Evolutionary conservation across 75 land plant genomes (phyloP).

Genomic region (Selaginella moellendorffii): DNA sequence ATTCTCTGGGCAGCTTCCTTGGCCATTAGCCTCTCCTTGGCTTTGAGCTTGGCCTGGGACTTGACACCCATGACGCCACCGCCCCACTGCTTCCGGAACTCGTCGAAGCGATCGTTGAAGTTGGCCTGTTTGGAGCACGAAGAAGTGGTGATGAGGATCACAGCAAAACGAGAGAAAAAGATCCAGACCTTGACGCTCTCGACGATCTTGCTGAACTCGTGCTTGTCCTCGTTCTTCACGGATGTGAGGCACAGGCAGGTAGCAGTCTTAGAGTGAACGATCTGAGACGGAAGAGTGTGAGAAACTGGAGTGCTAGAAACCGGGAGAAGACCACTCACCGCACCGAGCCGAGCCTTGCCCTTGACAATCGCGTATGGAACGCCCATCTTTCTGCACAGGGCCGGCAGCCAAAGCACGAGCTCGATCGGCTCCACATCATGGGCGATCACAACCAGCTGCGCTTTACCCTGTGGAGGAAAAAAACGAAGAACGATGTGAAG

Average conservation of each 20-base stretch:
- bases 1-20: slow-evolving; percentile 83
- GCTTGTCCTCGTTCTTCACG: slow-evolving; percentile 43
- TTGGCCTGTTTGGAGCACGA: slow-evolving; percentile 40
- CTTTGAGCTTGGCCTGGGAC: slow-evolving; percentile 81
- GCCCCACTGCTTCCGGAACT: slow-evolving; percentile 67
- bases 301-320: background rate
- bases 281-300: slow-evolving; percentile 12
- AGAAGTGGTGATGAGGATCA: background rate
- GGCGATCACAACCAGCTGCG: slow-evolving; percentile 57
- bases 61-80: slow-evolving; percentile 88
- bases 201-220: slow-evolving; percentile 43
- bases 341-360: slow-evolving; percentile 52
- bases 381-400: slow-evolving; percentile 57
- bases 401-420: slow-evolving; percentile 62
- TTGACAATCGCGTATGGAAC: slow-evolving; percentile 55
- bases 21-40: slow-evolving; percentile 53
- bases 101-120: slow-evolving; percentile 79
- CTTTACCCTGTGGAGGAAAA: slow-evolving; percentile 35
- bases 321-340: slow-evolving; percentile 15
- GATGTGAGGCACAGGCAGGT: slow-evolving; percentile 42
- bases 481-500: background rate
- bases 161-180: background rate
- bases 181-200: slow-evolving; percentile 46
- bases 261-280: slow-evolving; percentile 45
- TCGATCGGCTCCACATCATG: slow-evolving; percentile 72